These are phyloP conservation scores for Dactylonectria macrodidyma DNA, from an alignment of 2,329 filamentous ascomycete genomes.

Conservation along the genomic window DNA sequence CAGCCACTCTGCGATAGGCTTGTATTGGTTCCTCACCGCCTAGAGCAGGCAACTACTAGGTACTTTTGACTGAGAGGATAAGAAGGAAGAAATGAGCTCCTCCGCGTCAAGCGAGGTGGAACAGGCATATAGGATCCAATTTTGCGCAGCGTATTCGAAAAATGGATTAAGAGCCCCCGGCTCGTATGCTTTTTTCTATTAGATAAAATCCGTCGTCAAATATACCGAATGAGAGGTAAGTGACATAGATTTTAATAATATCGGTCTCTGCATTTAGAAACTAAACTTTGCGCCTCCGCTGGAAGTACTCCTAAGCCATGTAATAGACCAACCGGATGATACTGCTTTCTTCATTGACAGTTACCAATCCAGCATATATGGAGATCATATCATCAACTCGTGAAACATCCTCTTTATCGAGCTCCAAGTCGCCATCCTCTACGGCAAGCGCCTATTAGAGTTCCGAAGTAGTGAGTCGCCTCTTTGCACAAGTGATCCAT, in stretches of 20 bases:
- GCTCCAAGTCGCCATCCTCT: conserved; percentile 20
- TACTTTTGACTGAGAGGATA: too few relatives aligned
- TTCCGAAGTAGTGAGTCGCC: conserved; percentile 51
- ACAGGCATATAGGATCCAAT: too few relatives aligned
- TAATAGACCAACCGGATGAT: conserved; percentile 59
- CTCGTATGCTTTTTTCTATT: too few relatives aligned
- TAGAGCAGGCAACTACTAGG: too few relatives aligned
- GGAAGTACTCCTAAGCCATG: conserved; percentile 60
- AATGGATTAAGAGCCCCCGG: too few relatives aligned
- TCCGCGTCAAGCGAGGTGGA: too few relatives aligned
- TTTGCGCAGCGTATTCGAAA: too few relatives aligned
- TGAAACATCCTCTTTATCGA: conserved; percentile 55
- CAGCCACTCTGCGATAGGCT: too few relatives aligned
- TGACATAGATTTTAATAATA: neutral
- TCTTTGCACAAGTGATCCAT: conserved; percentile 57
- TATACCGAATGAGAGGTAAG: conserved; percentile 34
- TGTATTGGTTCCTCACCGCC: too few relatives aligned
- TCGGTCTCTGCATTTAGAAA: conserved; percentile 41
- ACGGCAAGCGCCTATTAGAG: conserved; percentile 58
- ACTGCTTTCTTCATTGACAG: conserved; percentile 53
- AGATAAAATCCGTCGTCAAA: conserved; percentile 36
- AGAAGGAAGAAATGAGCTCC: too few relatives aligned
- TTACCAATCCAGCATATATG: conserved; percentile 58
- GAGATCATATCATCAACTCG: conserved; percentile 52
- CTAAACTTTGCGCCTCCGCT: conserved; percentile 41